phyloP scores from a whole-genome alignment of 1,284 basidiomycete genomes.

The Sanghuangporus baumii region DNA sequence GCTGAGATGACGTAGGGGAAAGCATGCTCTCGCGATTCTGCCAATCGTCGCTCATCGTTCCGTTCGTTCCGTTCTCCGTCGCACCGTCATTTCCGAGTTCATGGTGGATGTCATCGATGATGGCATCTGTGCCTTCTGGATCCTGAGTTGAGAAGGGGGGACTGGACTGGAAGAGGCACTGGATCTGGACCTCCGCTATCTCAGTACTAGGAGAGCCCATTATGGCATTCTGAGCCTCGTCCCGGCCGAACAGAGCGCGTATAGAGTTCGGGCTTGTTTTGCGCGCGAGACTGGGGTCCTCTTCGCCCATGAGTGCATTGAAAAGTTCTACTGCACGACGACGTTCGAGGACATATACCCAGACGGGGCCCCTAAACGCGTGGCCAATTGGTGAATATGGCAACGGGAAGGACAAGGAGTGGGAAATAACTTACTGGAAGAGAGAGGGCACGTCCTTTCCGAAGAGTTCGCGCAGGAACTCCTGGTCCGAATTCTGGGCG shows the following conservation, averaged over 20 bases:
- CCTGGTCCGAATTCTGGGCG: constrained; percentile 70
- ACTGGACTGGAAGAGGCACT: constrained; percentile 68
- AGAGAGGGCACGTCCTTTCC: constrained; percentile 68
- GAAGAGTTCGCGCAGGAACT: constrained; percentile 68
- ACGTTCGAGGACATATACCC: constrained; percentile 81
- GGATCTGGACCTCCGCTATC: constrained; percentile 69
- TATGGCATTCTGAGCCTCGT: constrained; percentile 51
- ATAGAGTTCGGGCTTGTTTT: constrained; percentile 53
- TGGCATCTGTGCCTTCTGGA: constrained; percentile 22
- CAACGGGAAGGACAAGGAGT: not conserved
- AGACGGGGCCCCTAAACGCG: constrained; percentile 64
- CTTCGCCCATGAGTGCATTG: constrained; percentile 64
- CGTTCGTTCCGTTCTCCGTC: not conserved
- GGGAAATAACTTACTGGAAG: constrained; percentile 45
- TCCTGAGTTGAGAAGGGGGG: constrained; percentile 63
- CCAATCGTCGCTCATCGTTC: constrained; percentile 13
- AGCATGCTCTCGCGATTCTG: constrained; percentile 17
- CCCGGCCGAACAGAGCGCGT: constrained; percentile 60
- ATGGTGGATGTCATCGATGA: constrained; percentile 20
- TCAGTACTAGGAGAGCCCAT: constrained; percentile 62
- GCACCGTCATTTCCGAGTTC: constrained; percentile 27
- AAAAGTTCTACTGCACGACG: constrained; percentile 72
- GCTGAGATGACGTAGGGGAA: constrained; percentile 14
- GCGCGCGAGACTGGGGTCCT: constrained; percentile 52
- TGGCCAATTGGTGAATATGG: constrained; percentile 4